Base-by-base conservation (phyloP, 345 rosid species). In the Eucalyptus brandiana region DNA sequence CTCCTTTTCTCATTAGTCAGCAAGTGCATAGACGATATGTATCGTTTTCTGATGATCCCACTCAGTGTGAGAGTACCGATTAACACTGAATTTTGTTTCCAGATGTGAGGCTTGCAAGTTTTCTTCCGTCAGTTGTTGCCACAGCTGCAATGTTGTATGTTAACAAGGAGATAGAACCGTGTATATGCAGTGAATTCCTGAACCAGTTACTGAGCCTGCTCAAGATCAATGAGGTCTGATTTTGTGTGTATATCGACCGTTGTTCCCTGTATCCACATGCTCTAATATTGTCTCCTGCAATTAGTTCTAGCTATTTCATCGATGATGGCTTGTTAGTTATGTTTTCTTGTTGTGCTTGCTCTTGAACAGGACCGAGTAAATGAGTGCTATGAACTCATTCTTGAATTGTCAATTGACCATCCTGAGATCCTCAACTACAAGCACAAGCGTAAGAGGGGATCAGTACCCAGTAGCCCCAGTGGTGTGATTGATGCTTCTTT, bases 101-200 rank as follows among this genome's bases (percentile, higher is more conserved):
- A 97, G 99, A 97, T 94, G 86, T 94, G 87, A 94, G 95, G 91
- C 94, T 94, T 89, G 90, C 94, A 91, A 65, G 92, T 58, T 95
- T 93, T 92, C 88, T 92, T 12, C 97, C 99, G 80, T 97, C 98
- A 18, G 92, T 90, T 60, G 91, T 97, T 88, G 99, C 99, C 86
- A 89, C 98, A 88, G 97, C 99, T 53, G 92, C 90, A 89, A 95
- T 97, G 97, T 93, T 94, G 88, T 93, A 91, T 92, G 94, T 93
- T 88, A 93, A 94, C 86, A 93, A 94, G 90, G 97, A 94, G 87
- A 91, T 92, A 88, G 95, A 93, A 90, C 94, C 96, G 47, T 90
- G 88, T 88, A 93, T 93, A 76, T 92, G 92, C 88, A 87, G 89
- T 86, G 95, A 94, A 88, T 93, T 94, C 90, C 95, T 93, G 87